phyloP scores from a whole-genome alignment of 805 yeast species.

The Cyberlindnera petersonii region DNA sequence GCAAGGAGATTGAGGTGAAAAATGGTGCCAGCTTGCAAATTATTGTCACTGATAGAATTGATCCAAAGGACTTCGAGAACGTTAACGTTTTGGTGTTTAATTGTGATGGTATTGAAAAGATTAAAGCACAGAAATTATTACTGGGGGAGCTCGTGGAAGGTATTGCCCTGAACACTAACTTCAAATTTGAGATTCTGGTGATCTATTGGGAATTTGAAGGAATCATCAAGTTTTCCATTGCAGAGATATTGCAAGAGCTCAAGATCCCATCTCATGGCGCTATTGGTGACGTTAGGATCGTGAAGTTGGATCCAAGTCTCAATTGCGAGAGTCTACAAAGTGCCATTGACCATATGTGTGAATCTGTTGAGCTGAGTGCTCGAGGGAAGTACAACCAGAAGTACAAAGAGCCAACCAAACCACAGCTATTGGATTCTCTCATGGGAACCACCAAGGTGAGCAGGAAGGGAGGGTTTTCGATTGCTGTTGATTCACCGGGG shows the following conservation, averaged over 20 bases:
- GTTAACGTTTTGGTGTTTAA: conserved; percentile 35
- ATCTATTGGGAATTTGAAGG: conserved; percentile 39
- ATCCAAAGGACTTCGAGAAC: conserved; percentile 26
- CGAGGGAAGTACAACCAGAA: conserved; percentile 30
- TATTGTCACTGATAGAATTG: conserved; percentile 24
- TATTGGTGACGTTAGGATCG: conserved; percentile 29
- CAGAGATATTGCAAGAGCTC: conserved; percentile 31
- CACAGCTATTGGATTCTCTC: not conserved
- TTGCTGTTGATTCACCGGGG: conserved; percentile 5
- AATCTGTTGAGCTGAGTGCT: conserved; percentile 29
- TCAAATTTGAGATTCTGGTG: conserved; percentile 31
- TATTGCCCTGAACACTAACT: conserved; percentile 32
- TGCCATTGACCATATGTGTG: conserved; percentile 24
- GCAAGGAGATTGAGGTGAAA: conserved; percentile 2
- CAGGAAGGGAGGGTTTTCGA: not conserved
- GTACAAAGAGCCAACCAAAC: conserved; percentile 9
- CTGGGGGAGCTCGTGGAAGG: conserved; percentile 34
- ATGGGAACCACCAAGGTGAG: not conserved
- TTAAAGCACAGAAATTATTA: conserved; percentile 28
- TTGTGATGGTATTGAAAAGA: conserved; percentile 33
- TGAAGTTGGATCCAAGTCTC: conserved; percentile 29
- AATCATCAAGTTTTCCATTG: conserved; percentile 25
- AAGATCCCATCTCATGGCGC: conserved; percentile 26
- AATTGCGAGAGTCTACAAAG: conserved; percentile 22
- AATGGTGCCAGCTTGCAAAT: conserved; percentile 18